Evolutionary conservation across 805 yeast species (phyloP).

Genomic region (Pichia exigua): DNA sequence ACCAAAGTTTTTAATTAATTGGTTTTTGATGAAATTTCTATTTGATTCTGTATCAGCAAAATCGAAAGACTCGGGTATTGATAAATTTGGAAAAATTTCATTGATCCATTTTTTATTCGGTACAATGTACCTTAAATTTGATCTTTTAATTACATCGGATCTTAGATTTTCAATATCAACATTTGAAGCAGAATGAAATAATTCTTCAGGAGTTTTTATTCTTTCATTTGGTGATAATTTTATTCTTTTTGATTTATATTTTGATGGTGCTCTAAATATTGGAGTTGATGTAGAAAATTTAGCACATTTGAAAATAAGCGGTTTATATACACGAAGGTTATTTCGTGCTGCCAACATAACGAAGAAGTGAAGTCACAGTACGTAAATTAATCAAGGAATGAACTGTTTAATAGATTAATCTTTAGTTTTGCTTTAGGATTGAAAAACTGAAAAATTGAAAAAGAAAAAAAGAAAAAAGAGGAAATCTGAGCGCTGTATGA

Average conservation of each 20-base stretch:
- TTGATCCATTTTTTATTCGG: conserved; percentile 28
- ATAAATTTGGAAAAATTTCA: conserved; percentile 5
- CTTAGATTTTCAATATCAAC: conserved; percentile 23
- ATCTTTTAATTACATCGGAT: conserved; percentile 16
- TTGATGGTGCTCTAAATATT: conserved; percentile 4
- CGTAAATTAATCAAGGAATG: not conserved
- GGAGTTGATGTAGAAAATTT: conserved; percentile 4
- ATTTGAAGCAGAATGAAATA: conserved; percentile 20
- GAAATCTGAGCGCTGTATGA: too few species aligned
- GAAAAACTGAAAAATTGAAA: not conserved
- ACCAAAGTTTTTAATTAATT: conserved; percentile 16
- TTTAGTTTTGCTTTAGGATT: too few species aligned
- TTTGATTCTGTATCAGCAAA: conserved; percentile 15
- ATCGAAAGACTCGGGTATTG: conserved; percentile 13
- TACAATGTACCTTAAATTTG: conserved; percentile 18
- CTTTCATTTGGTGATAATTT: conserved; percentile 2
- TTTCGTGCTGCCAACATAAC: not conserved
- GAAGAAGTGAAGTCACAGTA: not conserved
- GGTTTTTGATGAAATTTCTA: conserved; percentile 8
- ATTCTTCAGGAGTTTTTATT: conserved; percentile 28
- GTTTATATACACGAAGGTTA: not conserved
- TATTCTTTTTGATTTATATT: conserved; percentile 5
- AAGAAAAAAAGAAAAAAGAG: too few species aligned
- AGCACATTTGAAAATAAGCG: not conserved
- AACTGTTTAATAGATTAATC: too few species aligned